Evolutionary conservation across 2,329 filamentous ascomycete species (phyloP).

Genomic region (Aspergillus bombycis): DNA sequence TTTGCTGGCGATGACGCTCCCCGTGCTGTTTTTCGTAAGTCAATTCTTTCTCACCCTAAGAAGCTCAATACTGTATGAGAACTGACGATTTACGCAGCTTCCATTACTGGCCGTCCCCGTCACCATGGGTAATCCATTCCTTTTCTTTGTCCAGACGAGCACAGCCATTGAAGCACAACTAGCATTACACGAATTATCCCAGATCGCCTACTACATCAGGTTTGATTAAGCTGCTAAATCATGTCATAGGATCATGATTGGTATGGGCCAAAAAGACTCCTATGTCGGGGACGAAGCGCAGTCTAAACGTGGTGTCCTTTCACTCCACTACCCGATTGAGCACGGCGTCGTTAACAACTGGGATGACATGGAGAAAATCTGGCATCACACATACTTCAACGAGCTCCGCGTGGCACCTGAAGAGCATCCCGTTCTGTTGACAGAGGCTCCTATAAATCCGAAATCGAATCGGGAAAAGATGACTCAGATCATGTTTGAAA

Average conservation of each 20-base stretch:
- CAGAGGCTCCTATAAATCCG: slow-evolving; percentile 99
- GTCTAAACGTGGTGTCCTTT: slow-evolving; percentile 99
- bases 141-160: neutral
- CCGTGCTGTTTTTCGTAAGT: slow-evolving; percentile 99
- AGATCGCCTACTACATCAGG: too few species aligned
- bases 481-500: slow-evolving; percentile 99
- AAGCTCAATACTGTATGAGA: slow-evolving; percentile 3
- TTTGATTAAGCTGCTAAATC: neutral
- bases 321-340: slow-evolving; percentile 99
- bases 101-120: slow-evolving; percentile 98
- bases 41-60: slow-evolving; percentile 36
- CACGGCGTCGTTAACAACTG: slow-evolving; percentile 99
- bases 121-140: slow-evolving; percentile 84
- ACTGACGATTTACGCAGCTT: slow-evolving; percentile 62
- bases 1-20: slow-evolving; percentile 99
- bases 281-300: slow-evolving; percentile 99
- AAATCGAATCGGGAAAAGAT: slow-evolving; percentile 99
- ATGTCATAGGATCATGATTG: slow-evolving; percentile 92
- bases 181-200: neutral
- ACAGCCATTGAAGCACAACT: neutral
- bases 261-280: slow-evolving; percentile 99
- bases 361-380: slow-evolving; percentile 99
- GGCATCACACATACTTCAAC: slow-evolving; percentile 99
- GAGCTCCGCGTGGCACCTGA: slow-evolving; percentile 99
- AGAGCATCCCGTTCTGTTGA: slow-evolving; percentile 99